phyloP scores from a whole-genome alignment of 345 rosid genomes.

The Lepidium sativum region DNA sequence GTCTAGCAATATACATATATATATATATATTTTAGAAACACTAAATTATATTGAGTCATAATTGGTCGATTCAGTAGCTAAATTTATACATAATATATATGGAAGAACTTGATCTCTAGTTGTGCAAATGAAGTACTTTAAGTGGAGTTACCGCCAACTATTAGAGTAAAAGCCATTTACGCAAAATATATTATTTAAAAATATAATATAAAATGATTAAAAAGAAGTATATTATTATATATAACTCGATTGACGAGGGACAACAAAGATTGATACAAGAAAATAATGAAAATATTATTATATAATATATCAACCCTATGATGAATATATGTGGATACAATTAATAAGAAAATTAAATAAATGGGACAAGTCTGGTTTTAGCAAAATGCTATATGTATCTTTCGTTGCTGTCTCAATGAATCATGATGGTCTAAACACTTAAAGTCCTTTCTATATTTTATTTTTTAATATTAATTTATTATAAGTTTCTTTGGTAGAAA shows the following conservation, averaged over 20 bases:
- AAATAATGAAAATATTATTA: neutral
- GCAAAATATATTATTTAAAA: neutral
- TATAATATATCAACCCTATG: too few species aligned
- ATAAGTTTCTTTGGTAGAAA: slow-evolving; percentile 1
- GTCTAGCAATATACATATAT: too few species aligned
- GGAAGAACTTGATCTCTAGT: too few species aligned
- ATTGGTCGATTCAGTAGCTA: too few species aligned
- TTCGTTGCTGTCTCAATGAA: slow-evolving; percentile 27
- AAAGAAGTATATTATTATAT: neutral
- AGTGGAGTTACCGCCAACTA: too few species aligned
- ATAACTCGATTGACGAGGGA: neutral
- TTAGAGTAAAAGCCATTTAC: too few species aligned
- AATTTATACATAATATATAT: too few species aligned
- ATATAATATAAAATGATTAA: too few species aligned
- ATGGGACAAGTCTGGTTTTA: slow-evolving; percentile 3
- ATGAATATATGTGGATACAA: neutral
- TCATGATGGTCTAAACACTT: slow-evolving; percentile 3
- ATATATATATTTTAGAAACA: too few species aligned
- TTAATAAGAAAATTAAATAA: neutral
- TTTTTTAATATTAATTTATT: neutral
- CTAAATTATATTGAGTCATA: too few species aligned
- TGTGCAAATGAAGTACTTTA: too few species aligned
- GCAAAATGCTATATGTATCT: slow-evolving; percentile 25
- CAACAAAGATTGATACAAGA: slow-evolving; percentile 5
- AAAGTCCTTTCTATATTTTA: neutral